phyloP scores from a whole-genome alignment of 352 stramenopile species.

The Pythium plurisporium region DNA sequence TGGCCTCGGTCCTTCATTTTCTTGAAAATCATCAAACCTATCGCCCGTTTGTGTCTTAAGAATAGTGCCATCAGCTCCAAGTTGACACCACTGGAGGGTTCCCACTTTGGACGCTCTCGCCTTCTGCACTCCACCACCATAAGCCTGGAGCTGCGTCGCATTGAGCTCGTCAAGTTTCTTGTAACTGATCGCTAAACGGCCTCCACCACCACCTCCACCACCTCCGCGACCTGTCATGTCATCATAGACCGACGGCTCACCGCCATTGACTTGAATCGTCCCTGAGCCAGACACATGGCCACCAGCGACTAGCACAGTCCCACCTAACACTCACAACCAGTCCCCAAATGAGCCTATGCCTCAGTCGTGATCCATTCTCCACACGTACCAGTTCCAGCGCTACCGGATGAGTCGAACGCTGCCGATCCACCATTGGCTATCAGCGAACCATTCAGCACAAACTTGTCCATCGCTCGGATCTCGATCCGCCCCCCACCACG shows the following conservation, averaged over 20 bases:
- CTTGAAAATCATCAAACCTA: neutral
- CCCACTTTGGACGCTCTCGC: neutral
- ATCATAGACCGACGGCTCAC: slow-evolving; percentile 12
- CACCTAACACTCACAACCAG: slow-evolving; percentile 10
- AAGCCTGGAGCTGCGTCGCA: slow-evolving; percentile 18
- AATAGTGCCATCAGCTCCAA: slow-evolving; percentile 75
- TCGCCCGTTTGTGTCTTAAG: slow-evolving; percentile 29
- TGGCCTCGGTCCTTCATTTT: neutral
- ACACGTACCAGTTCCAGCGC: slow-evolving; percentile 43
- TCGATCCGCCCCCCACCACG: slow-evolving; percentile 64
- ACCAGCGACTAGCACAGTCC: slow-evolving; percentile 13
- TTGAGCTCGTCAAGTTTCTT: slow-evolving; percentile 16
- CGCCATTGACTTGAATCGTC: slow-evolving; percentile 20
- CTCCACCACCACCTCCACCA: slow-evolving; percentile 27
- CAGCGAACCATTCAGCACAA: slow-evolving; percentile 62
- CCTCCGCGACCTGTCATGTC: slow-evolving; percentile 7
- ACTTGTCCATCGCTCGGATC: slow-evolving; percentile 28
- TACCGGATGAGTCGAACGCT: slow-evolving; percentile 46
- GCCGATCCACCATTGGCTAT: slow-evolving; percentile 63
- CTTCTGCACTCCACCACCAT: slow-evolving; percentile 16
- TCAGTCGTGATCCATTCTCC: neutral
- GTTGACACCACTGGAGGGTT: slow-evolving; percentile 67
- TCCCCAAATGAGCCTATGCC: neutral
- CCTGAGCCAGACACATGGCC: slow-evolving; percentile 10
- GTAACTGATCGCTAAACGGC: slow-evolving; percentile 19